Percentiles rank a stretch among this genome's conserved stretches.
These are phyloP conservation scores for Xylariomycetidae sp. DNA, from an alignment of 2,329 filamentous ascomycete species.

Conservation along the genomic window DNA sequence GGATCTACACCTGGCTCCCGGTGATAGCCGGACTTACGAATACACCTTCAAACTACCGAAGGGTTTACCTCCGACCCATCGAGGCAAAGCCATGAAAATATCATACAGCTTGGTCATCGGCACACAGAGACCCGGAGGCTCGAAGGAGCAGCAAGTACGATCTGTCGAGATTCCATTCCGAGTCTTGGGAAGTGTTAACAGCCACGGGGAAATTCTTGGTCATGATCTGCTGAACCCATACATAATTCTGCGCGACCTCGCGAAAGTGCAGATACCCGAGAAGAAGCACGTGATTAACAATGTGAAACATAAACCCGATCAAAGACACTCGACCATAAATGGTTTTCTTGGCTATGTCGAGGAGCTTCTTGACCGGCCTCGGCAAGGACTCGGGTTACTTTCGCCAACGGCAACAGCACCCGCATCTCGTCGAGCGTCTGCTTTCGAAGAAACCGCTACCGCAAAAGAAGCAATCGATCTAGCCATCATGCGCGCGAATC, in stretches of 20 bases:
- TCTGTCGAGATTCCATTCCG: conserved; percentile 92
- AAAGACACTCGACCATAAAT: conserved; percentile 41
- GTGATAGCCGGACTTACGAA: conserved; percentile 81
- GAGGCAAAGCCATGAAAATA: conserved; percentile 91
- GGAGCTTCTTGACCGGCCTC: conserved; percentile 60
- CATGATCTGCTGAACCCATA: conserved; percentile 96
- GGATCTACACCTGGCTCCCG: conserved; percentile 79
- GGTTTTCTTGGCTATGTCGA: conserved; percentile 77
- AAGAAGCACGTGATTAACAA: conserved; percentile 15
- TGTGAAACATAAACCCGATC: conserved; percentile 19
- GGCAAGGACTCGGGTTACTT: conserved; percentile 57
- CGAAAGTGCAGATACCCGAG: conserved; percentile 55
- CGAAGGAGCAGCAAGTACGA: conserved; percentile 75
- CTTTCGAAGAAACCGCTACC: conserved; percentile 52
- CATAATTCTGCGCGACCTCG: conserved; percentile 80
- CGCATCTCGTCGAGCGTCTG: conserved; percentile 51
- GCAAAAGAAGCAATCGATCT: conserved; percentile 87
- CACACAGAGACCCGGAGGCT: conserved; percentile 77
- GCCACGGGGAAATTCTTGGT: conserved; percentile 79
- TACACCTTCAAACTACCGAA: conserved; percentile 83
- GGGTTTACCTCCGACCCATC: conserved; percentile 86
- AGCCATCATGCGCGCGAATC: conserved; percentile 79
- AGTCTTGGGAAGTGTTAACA: conserved; percentile 88
- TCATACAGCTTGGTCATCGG: conserved; percentile 87
- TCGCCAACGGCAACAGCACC: conserved; percentile 64